Conservation (phyloP, 129 eudicot species). For the Flaveria trinervia region DNA sequence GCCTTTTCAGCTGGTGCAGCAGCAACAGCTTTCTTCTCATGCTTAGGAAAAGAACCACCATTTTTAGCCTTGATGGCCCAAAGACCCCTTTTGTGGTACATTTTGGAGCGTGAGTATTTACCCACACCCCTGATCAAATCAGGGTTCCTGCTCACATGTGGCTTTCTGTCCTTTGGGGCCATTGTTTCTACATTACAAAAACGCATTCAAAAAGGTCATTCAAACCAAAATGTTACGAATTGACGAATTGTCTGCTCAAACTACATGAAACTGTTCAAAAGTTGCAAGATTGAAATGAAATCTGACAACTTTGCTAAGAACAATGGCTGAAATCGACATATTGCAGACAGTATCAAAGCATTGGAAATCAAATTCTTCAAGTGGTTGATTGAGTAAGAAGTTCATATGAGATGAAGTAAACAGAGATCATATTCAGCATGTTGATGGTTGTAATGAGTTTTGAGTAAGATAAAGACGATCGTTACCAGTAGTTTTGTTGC, state of each 20-base stretch:
- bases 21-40: too few species aligned
- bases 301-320: not conserved
- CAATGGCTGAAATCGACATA: too few species aligned
- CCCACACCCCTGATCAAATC: conserved; percentile 77
- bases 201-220: not conserved
- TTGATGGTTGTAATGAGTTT: not conserved
- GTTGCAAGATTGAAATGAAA: not conserved
- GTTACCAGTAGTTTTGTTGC: conserved; percentile 7
- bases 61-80: conserved; percentile 93
- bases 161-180: conserved; percentile 51
- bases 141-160: conserved; percentile 55
- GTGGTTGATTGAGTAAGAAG: not conserved
- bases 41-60: conserved; percentile 71
- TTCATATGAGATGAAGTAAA: not conserved
- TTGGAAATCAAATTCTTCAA: not conserved
- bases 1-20: too few species aligned
- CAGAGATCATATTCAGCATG: not conserved
- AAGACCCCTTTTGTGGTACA: conserved; percentile 90
- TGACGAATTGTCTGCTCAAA: not conserved
- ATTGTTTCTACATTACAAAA: conserved; percentile 16
- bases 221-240: not conserved
- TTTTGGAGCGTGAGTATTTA: conserved; percentile 61
- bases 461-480: not conserved
- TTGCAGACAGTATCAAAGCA: too few species aligned
- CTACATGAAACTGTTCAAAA: not conserved